phyloP scores from a whole-genome alignment of 768 basidiomycete species.

The Coprinopsis sp. region DNA sequence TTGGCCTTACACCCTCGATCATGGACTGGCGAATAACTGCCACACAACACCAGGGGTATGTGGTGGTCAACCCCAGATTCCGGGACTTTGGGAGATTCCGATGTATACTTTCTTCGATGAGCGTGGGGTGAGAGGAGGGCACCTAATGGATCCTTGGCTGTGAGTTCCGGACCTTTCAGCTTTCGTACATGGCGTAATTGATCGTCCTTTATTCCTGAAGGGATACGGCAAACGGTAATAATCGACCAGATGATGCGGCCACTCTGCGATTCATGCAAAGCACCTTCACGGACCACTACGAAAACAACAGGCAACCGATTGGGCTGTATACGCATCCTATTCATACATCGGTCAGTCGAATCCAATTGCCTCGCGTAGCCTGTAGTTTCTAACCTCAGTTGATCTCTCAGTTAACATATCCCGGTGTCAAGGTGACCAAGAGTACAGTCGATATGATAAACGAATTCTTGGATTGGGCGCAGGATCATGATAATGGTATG shows the following conservation, averaged over 20 bases:
- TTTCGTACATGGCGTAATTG: not conserved
- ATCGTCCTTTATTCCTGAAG: slow-evolving; percentile 21
- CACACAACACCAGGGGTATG: slow-evolving; percentile 50
- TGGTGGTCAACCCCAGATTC: slow-evolving; percentile 64
- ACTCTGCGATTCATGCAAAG: slow-evolving; percentile 69
- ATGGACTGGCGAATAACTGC: slow-evolving; percentile 79
- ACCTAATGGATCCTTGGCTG: slow-evolving; percentile 86
- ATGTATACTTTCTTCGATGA: slow-evolving; percentile 78
- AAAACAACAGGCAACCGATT: slow-evolving; percentile 69
- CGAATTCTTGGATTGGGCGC: slow-evolving; percentile 77
- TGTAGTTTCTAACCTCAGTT: too few relatives aligned
- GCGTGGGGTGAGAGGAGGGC: slow-evolving; percentile 47
- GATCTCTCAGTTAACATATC: slow-evolving; percentile 52
- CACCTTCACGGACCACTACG: slow-evolving; percentile 73
- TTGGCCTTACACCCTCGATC: slow-evolving; percentile 82
- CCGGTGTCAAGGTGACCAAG: slow-evolving; percentile 47
- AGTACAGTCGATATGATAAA: slow-evolving; percentile 74
- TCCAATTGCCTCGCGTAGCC: too few relatives aligned
- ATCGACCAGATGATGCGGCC: slow-evolving; percentile 49
- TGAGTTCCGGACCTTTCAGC: slow-evolving; percentile 27
- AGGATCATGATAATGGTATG: slow-evolving; percentile 57
- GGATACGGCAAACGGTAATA: slow-evolving; percentile 51
- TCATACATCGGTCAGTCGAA: slow-evolving; percentile 59
- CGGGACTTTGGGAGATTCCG: slow-evolving; percentile 82
- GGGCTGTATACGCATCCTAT: slow-evolving; percentile 82